Evolutionary conservation across 2,329 filamentous ascomycete species (phyloP).

Genomic region (Aureobasidium sp.): DNA sequence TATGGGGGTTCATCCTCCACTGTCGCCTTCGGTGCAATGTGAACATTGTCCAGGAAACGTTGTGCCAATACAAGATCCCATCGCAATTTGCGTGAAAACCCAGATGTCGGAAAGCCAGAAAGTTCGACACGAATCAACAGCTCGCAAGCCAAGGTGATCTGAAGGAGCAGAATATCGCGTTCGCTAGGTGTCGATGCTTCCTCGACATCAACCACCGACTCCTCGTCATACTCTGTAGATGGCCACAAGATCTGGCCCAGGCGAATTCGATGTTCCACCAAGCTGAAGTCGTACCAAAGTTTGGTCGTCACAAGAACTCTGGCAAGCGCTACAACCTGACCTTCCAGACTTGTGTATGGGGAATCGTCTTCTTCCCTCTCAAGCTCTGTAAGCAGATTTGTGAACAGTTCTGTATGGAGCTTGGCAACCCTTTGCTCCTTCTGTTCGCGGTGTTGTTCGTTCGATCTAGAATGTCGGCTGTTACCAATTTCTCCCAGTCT

Average conservation of each 20-base stretch:
- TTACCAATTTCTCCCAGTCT: conserved; percentile 23
- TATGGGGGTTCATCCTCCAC: conserved; percentile 10
- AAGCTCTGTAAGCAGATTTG: conserved; percentile 21
- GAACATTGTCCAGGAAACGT: conserved; percentile 47
- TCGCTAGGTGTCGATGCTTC: conserved; percentile 32
- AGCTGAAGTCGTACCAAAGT: conserved; percentile 43
- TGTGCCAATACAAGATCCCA: conserved; percentile 51
- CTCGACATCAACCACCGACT: conserved; percentile 24
- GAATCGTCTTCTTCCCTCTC: conserved; percentile 8
- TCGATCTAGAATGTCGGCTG: conserved; percentile 5
- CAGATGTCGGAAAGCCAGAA: conserved; percentile 9
- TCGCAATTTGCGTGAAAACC: conserved; percentile 46
- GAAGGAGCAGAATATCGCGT: conserved; percentile 48
- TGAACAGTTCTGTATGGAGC: conserved; percentile 26
- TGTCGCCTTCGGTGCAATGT: conserved; percentile 30
- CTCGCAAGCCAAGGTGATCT: conserved; percentile 49
- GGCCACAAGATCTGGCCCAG: conserved; percentile 42
- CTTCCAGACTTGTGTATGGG: conserved; percentile 28
- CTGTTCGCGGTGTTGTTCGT: background rate
- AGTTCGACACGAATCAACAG: conserved; percentile 46
- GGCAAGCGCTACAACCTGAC: conserved; percentile 40
- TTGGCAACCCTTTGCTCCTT: conserved; percentile 20
- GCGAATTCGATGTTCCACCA: conserved; percentile 40
- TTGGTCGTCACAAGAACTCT: conserved; percentile 36
- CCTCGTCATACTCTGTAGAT: conserved; percentile 24